A percentile compares a stretch with the other conserved stretches of the same genome.
phyloP scores from a whole-genome alignment of 352 stramenopile species.

The Pythium insidiosum region DNA sequence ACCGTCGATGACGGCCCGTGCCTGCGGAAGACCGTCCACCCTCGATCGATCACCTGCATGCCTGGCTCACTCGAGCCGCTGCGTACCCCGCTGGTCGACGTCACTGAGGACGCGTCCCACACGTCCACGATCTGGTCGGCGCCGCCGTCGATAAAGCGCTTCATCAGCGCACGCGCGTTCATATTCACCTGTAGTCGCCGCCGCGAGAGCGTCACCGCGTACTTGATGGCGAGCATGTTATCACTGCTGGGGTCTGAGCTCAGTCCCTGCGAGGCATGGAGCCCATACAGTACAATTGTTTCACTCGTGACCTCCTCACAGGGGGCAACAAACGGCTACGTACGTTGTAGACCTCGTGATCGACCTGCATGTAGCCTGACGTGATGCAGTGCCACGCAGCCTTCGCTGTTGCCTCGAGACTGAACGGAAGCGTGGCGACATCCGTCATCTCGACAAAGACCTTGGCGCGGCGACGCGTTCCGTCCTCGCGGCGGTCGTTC shows the following conservation, averaged over 20 bases:
- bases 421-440: slow-evolving; percentile 15
- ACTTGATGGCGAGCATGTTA: slow-evolving; percentile 19
- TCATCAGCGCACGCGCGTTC: slow-evolving; percentile 18
- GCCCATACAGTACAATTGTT: too few relatives aligned
- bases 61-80: background rate
- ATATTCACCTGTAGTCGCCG: slow-evolving; percentile 18
- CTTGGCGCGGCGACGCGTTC: background rate
- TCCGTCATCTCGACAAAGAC: slow-evolving; percentile 18
- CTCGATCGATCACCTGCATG: slow-evolving; percentile 7
- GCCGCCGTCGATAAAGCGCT: slow-evolving; percentile 14
- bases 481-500: background rate
- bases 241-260: slow-evolving; percentile 1
- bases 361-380: slow-evolving; percentile 21
- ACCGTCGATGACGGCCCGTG: background rate
- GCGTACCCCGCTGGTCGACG: background rate
- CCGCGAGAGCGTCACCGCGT: slow-evolving; percentile 17
- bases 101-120: slow-evolving; percentile 17
- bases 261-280: too few relatives aligned
- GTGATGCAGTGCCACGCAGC: slow-evolving; percentile 22
- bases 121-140: slow-evolving; percentile 19
- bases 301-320: background rate
- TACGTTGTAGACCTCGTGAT: slow-evolving; percentile 21
- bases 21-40: slow-evolving; percentile 12
- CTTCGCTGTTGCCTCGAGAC: slow-evolving; percentile 6
- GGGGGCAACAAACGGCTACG: background rate